Evolutionary conservation across 108 stramenopile genomes (phyloP), one percentile per base, ranked within the genome.

Genomic region (Skeletonema marinoi): DNA sequence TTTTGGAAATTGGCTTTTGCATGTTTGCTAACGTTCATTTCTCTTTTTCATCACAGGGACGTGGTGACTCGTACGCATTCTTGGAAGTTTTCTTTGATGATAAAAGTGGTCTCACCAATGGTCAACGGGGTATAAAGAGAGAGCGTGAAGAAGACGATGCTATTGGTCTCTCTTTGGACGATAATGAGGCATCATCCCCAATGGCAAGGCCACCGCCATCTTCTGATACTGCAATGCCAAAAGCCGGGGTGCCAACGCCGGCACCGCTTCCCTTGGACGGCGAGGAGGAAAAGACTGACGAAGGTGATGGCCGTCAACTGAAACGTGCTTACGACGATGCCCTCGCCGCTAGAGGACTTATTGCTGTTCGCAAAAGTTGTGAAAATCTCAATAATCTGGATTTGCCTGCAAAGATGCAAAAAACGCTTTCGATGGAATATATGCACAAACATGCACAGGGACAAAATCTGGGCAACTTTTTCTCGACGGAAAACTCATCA

Each of bases 71-170:
- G 6, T 97, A 90, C 74, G 96, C 96, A n/a, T 97, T 97, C 77
- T 83, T 97, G 70, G 96, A 97, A 76, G 90, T 97, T 8, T 95
- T 97, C 83, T 97, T 97, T 74, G 94, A 94, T 36, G 90, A 95
- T 58, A 81, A 86, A 32, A 87, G 82, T 35, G 87, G 70, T 32
- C 62, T 78, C 9, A 70, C 66, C 51, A 73, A 82, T 44, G 82
- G 80, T 21, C 70, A 58, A 41, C 73, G 83, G 63, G 87, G 89
- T 51, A 38, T 91, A 32, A 93, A 89, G 76, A 65, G 89, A 78
- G 89, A 89, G 39, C 85, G 93, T 16, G 93, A 94, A 54, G 93
- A 94, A 61, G 94, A 95, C 67, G 92, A 95, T 75, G 92, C 93
- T 65, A 88, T 97, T 63, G 96, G 96, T 31, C 86, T 97, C 62